Base-by-base conservation (phyloP, 495 filamentous ascomycete genomes). In the Podospora pseudopauciseta region DNA sequence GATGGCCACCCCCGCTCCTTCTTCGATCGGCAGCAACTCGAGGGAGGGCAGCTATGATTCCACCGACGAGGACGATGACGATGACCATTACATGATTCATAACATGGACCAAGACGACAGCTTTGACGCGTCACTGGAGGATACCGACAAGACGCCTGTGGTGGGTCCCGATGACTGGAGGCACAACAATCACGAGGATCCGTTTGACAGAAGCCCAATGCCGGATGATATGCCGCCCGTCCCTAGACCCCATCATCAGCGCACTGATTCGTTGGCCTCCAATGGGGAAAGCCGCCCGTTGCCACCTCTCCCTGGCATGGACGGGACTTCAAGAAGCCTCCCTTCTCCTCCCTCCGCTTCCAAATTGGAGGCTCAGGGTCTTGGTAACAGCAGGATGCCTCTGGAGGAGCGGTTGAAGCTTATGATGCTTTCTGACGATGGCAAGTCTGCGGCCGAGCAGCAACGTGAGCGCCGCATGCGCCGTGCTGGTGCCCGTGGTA, bases 151-250 rank as follows among this genome's bases (percentile, higher is more conserved):
- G 81, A 97, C 96, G 0, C 94, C 95, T 3, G 96, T 99, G 23
- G 95, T 99, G 30, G 86, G 96, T 60, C 95, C 95, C 2, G 96
- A 97, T 71, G 93, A 97, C 72, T 99, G 95, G 95, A 86, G 91
- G 58, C 90, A 92, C 70, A 90, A 90, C 65, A 81, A 81, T 60
- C 82, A 89, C 2, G 90, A 91, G 23, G 88, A 95, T 62, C 86
- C 88, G 0, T 97, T 92, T 72, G 85, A 89, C n/a, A 86, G 83
- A 56, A 89, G 88, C 72, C 87, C 89, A 9, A 85, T 82, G 78
- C 87, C 87, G 13, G 84, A 85, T 63, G 79, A 81, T 5, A 39
- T 71, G 3, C 76, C 72, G 20, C 57, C 73, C 27, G 60, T 64
- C n/a, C 69, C 70, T 2, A 84, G 81, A 30, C 80, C 77, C 15